Conservation (phyloP, 495 filamentous ascomycete species). For the Penicillium diatomitis region DNA sequence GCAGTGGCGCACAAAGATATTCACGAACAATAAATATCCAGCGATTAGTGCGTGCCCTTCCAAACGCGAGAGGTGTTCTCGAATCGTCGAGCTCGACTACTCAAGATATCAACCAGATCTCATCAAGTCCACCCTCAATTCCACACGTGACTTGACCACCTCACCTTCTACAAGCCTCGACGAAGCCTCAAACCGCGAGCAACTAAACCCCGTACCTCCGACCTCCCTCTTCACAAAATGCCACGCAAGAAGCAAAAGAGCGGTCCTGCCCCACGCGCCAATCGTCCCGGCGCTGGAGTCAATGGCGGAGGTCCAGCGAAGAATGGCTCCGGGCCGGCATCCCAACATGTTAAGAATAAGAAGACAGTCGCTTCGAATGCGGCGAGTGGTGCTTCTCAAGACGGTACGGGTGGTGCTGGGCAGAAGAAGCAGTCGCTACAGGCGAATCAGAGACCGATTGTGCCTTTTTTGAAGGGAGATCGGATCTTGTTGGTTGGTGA, state of each 20-base stretch:
- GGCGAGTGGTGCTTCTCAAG: not conserved
- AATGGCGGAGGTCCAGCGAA: constrained; percentile 1
- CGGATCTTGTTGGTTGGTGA: constrained; percentile 81
- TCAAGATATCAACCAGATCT: too few species aligned
- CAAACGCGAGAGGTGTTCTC: too few species aligned
- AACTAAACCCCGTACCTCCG: too few species aligned
- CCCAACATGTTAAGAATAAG: constrained; percentile 1
- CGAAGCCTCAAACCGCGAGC: too few species aligned
- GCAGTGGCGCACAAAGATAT: too few species aligned
- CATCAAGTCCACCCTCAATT: too few species aligned
- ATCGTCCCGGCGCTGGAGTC: not conserved
- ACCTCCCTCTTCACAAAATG: not conserved
- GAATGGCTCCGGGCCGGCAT: not conserved
- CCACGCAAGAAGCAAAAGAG: constrained; percentile 17
- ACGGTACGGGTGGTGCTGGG: not conserved
- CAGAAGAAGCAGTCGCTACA: constrained; percentile 13
- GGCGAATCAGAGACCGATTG: constrained; percentile 41
- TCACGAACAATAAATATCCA: too few species aligned
- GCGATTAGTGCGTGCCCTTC: too few species aligned
- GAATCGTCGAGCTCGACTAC: too few species aligned
- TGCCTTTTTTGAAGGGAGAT: constrained; percentile 66
- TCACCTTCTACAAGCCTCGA: too few species aligned
- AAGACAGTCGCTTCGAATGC: not conserved
- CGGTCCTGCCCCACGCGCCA: constrained; percentile 2
- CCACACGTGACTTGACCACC: too few species aligned